These are phyloP conservation scores for Arachis monticola DNA, from an alignment of 331 rosid species.

Conservation along the genomic window DNA sequence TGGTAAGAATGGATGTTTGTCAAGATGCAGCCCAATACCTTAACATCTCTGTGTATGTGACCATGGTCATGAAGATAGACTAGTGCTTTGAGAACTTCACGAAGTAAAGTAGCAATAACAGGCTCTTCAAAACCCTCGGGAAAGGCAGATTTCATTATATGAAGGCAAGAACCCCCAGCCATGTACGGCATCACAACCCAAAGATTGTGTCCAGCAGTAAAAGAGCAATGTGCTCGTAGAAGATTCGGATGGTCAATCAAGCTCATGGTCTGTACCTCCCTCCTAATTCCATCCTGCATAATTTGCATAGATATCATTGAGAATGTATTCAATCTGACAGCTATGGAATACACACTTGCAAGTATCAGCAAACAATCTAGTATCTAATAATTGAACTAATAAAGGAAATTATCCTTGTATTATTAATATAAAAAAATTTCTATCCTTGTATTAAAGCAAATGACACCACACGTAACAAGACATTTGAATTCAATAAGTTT, in stretches of 20 bases:
- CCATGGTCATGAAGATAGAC: constrained; percentile 97
- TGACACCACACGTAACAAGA: constrained; percentile 26
- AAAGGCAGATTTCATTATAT: constrained; percentile 82
- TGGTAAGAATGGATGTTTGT: background rate
- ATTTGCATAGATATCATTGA: constrained; percentile 36
- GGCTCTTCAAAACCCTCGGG: constrained; percentile 96
- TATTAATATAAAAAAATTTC: background rate
- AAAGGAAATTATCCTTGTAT: constrained; percentile 24
- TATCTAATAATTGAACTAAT: constrained; percentile 23
- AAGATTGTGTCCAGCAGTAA: constrained; percentile 87
- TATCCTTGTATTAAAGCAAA: constrained; percentile 13
- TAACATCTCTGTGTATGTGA: constrained; percentile 96
- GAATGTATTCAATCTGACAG: constrained; percentile 18
- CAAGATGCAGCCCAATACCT: constrained; percentile 55
- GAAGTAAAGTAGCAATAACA: constrained; percentile 86
- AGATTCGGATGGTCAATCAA: constrained; percentile 87
- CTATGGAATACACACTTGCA: constrained; percentile 1
- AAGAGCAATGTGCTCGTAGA: constrained; percentile 92
- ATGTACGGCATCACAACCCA: constrained; percentile 99
- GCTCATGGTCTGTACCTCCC: constrained; percentile 92
- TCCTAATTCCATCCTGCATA: constrained; percentile 90
- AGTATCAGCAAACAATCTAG: background rate
- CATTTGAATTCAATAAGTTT: constrained; percentile 10
- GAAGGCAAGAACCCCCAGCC: constrained; percentile 99
- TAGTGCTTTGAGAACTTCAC: constrained; percentile 94